These are phyloP conservation scores for Suillus discolor DNA, from an alignment of 768 basidiomycete species.

Conservation along the genomic window DNA sequence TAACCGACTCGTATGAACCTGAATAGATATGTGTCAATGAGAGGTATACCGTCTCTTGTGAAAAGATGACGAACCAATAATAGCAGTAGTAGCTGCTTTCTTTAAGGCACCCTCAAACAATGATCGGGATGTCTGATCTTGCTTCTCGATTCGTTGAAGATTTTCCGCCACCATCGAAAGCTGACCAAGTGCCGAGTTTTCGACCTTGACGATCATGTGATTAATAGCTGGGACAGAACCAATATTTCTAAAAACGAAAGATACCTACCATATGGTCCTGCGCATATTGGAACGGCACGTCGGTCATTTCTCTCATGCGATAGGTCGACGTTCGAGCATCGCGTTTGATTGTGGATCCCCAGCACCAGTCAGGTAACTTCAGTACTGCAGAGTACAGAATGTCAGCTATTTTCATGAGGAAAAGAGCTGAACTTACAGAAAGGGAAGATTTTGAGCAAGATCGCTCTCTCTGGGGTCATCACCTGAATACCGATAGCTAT, in stretches of 20 bases:
- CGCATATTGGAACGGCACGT: too few species aligned
- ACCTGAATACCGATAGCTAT: neutral
- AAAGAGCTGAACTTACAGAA: too few species aligned
- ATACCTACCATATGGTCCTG: too few species aligned
- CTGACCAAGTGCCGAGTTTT: neutral
- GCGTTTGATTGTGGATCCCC: too few species aligned
- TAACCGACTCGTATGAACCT: conserved; percentile 26
- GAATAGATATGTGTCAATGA: neutral
- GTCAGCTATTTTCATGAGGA: too few species aligned
- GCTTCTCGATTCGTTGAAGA: conserved; percentile 17
- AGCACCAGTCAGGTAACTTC: too few species aligned
- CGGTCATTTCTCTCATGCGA: too few species aligned
- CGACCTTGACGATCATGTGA: neutral
- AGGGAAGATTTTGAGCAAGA: conserved; percentile 2
- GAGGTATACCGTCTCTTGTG: neutral
- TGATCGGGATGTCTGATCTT: conserved; percentile 3
- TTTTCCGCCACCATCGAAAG: conserved; percentile 16
- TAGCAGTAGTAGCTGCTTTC: conserved; percentile 14
- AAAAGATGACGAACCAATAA: conserved; percentile 15
- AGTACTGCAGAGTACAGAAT: too few species aligned
- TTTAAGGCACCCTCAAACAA: conserved; percentile 15
- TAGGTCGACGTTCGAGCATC: too few species aligned
- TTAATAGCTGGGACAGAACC: neutral
- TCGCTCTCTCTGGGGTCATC: conserved; percentile 11
- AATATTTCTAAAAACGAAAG: too few species aligned